Base-by-base conservation (phyloP, 768 basidiomycete species). In the Dacryopinax spathularia region DNA sequence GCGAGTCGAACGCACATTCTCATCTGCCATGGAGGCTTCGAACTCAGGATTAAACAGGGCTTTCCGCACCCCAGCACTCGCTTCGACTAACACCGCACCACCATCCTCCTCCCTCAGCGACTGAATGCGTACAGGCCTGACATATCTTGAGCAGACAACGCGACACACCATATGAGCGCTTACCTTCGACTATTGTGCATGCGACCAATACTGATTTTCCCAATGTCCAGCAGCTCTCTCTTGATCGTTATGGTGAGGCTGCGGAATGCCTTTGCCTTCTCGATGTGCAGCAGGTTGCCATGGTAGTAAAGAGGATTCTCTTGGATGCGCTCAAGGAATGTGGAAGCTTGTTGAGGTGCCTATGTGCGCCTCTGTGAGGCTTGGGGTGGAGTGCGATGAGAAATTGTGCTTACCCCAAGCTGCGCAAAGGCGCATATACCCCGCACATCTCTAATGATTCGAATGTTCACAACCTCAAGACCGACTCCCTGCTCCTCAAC, bases 361-460 rank as follows among this genome's bases (percentile, higher is more conserved):
- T 41, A 41, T 41, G 22, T 41, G 39, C 39, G 39, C 39, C 39
- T 7, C 6, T 41, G 18, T 18, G 39, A n/a, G 6, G 18, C 39
- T 41, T 15, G 6, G 4, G 18, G 18, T 62, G 33, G 29, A 64
- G 25, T 66, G 61, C 59, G 43, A 64, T 62, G 44, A 27, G 22
- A 60, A 60, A 60, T 63, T 59, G 18, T 43, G 66, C 78, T 43
- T 69, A 89, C 89, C 78, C 88, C 81, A 78, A 88, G 90, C 74
- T 91, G 89, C 25, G 89, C 84, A 72, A 91, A 91, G 63, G 89
- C 89, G 70, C 89, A 91, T 44, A 87, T 63, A 35, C 37, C 82
- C 15, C 39, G 18, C 7, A 22, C 39, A 6, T 41, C 39, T 63
- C 84, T 84, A 39, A 89, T 81, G 61, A 89, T 83, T 64, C 82